A percentile compares a stretch with the other conserved stretches of the same genome.
Conservation (phyloP, 2,329 filamentous ascomycete species). For the Aureobasidium namibiae region DNA sequence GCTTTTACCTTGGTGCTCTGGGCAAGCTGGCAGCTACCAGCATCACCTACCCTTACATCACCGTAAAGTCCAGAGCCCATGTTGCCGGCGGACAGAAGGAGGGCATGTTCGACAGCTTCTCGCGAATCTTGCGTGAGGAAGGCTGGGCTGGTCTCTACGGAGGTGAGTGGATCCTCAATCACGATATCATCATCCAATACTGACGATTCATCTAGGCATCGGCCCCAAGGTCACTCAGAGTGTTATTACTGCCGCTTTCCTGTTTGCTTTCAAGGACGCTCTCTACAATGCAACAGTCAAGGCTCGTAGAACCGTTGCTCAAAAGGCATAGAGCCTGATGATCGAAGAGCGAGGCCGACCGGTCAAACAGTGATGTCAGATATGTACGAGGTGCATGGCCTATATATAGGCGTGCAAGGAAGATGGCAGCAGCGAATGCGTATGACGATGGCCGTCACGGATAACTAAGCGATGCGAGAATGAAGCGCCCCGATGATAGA, state of each 20-base stretch:
- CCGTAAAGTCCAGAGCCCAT: slow-evolving; percentile 96
- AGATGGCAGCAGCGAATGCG: neutral
- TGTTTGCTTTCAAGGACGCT: slow-evolving; percentile 97
- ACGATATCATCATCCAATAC: neutral
- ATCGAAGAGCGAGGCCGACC: neutral
- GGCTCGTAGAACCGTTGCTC: slow-evolving; percentile 39
- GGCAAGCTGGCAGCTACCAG: slow-evolving; percentile 91
- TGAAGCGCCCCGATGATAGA: no score
- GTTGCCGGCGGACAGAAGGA: slow-evolving; percentile 72
- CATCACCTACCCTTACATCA: slow-evolving; percentile 98
- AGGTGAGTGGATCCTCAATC: slow-evolving; percentile 46
- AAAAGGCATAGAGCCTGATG: neutral
- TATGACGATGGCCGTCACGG: neutral
- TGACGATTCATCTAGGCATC: slow-evolving; percentile 54
- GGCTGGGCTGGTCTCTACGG: slow-evolving; percentile 91
- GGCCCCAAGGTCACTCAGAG: slow-evolving; percentile 95
- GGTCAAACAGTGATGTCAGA: no score
- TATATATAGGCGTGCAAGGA: neutral
- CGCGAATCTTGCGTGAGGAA: slow-evolving; percentile 74
- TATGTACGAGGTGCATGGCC: neutral
- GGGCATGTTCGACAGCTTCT: slow-evolving; percentile 69
- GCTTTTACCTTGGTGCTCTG: slow-evolving; percentile 83
- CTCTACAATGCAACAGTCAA: slow-evolving; percentile 76
- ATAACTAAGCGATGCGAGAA: no score
- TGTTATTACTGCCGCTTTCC: slow-evolving; percentile 87